phyloP scores from a whole-genome alignment of 805 yeast genomes.

The Brettanomyces bruxellensis region DNA sequence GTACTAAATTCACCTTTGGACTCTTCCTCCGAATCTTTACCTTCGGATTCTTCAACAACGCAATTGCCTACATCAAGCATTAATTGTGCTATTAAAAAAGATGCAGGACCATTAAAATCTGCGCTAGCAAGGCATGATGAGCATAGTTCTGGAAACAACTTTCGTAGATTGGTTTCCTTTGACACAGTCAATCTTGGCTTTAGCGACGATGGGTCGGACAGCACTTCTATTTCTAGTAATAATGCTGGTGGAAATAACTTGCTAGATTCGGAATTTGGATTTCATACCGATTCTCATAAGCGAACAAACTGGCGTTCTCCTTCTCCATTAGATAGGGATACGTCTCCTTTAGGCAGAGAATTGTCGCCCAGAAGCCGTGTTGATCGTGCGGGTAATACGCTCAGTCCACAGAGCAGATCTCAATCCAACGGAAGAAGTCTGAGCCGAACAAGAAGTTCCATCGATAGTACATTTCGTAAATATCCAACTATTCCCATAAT shows the following conservation, averaged over 20 bases:
- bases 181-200: conserved; percentile 40
- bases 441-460: neutral
- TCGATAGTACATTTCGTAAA: conserved; percentile 7
- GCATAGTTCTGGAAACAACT: neutral
- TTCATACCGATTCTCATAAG: neutral
- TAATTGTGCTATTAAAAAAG: neutral
- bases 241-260: neutral
- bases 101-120: conserved; percentile 4
- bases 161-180: conserved; percentile 33
- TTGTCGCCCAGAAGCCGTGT: neutral
- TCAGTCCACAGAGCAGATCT: conserved; percentile 1
- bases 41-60: neutral
- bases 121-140: conserved; percentile 5
- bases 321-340: conserved; percentile 4
- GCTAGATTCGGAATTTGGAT: conserved; percentile 1
- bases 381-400: conserved; percentile 2
- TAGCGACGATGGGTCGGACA: conserved; percentile 11
- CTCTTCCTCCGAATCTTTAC: neutral
- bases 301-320: conserved; percentile 2
- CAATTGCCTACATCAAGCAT: neutral
- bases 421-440: conserved; percentile 3
- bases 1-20: neutral
- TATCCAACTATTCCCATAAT: conserved; percentile 30
- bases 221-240: neutral
- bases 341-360: neutral